Percentiles rank a stretch among this genome's conserved stretches.
Conservation (phyloP, 768 basidiomycete species). For the Russula virescens region DNA sequence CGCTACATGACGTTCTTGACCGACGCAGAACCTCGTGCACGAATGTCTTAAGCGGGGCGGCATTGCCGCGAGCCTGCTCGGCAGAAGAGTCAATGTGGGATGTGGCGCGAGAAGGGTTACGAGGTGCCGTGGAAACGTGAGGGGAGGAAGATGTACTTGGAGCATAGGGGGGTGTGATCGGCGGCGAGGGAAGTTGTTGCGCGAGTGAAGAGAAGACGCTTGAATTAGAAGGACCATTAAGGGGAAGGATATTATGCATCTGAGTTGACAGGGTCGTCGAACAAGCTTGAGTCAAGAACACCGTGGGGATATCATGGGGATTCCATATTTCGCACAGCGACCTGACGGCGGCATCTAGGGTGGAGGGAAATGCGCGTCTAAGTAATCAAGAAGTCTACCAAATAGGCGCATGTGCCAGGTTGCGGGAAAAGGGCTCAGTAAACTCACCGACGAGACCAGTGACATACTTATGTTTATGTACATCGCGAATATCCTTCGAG, state of each 20-base stretch:
- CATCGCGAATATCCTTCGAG: conserved; percentile 31
- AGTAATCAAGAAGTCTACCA: conserved; percentile 1
- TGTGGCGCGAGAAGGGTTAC: conserved; percentile 24
- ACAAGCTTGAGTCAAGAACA: conserved; percentile 40
- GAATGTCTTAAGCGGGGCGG: conserved; percentile 65
- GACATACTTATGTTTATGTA: conserved; percentile 59
- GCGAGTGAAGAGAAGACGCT: conserved; percentile 29
- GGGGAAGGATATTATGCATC: conserved; percentile 25
- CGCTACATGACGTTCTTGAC: conserved; percentile 75
- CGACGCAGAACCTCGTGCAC: conserved; percentile 86
- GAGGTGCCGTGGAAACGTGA: conserved; percentile 29
- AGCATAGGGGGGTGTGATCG: conserved; percentile 45
- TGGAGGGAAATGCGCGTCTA: conserved; percentile 4
- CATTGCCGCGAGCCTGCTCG: conserved; percentile 29
- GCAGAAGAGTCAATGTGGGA: conserved; percentile 27
- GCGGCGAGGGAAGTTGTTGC: conserved; percentile 47
- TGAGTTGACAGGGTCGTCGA: conserved; percentile 14
- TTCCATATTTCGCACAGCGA: conserved; percentile 77
- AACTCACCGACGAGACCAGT: conserved; percentile 64
- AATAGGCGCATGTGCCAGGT: conserved; percentile 5
- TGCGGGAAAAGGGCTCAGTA: conserved; percentile 7
- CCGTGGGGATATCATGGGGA: conserved; percentile 62
- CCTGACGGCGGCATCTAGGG: conserved; percentile 73
- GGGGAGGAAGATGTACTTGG: conserved; percentile 29
- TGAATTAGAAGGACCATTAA: conserved; percentile 26